These are phyloP conservation scores for Pleurotus pulmonarius DNA, from an alignment of 768 basidiomycete species.

Conservation along the genomic window DNA sequence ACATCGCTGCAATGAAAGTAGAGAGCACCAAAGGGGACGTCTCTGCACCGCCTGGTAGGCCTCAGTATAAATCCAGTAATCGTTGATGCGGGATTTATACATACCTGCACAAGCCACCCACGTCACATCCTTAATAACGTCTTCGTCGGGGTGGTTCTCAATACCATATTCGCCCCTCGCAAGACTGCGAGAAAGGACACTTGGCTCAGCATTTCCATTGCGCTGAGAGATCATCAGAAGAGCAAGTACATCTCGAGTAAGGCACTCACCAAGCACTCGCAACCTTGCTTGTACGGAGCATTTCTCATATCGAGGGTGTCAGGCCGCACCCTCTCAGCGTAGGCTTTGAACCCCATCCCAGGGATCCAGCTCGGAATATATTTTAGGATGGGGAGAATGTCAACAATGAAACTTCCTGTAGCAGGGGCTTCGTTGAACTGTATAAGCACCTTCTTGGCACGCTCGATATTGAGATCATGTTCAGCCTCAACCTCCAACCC, in stretches of 20 bases:
- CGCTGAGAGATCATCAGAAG: no score
- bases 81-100: no score
- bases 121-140: no score
- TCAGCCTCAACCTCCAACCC: conserved; percentile 25
- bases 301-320: background rate
- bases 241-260: background rate
- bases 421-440: conserved; percentile 21
- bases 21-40: conserved; percentile 20
- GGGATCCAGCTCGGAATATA: conserved; percentile 33
- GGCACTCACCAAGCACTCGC: conserved; percentile 18
- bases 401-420: conserved; percentile 29
- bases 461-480: conserved; percentile 30
- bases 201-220: background rate
- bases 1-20: conserved; percentile 25
- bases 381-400: conserved; percentile 26
- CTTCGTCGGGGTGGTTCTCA: no score
- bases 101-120: no score
- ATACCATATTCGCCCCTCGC: no score
- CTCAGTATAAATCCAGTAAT: background rate
- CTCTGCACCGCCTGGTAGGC: conserved; percentile 21
- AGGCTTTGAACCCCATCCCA: conserved; percentile 28
- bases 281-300: conserved; percentile 15
- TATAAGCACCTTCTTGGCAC: conserved; percentile 23
- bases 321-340: conserved; percentile 17
- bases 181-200: no score